A percentile compares a stretch with the other conserved stretches of the same genome.
These are phyloP conservation scores for Botrytis fabae DNA, from an alignment of 2,329 filamentous ascomycete species.

Conservation along the genomic window DNA sequence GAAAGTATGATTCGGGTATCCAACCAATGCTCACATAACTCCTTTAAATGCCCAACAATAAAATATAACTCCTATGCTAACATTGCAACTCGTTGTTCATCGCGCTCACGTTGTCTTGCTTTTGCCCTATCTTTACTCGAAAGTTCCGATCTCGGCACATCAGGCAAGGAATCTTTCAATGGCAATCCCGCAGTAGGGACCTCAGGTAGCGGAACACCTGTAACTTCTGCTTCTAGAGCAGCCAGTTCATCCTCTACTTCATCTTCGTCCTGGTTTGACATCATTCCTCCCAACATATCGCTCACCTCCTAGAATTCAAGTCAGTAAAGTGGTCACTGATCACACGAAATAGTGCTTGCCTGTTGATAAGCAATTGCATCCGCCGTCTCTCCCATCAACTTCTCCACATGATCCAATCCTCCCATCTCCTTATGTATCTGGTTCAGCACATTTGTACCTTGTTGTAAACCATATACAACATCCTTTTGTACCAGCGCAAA, in stretches of 20 bases:
- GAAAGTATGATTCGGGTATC: conserved; percentile 31
- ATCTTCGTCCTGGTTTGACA: conserved; percentile 94
- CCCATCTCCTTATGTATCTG: conserved; percentile 97
- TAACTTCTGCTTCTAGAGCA: conserved; percentile 68
- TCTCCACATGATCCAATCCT: conserved; percentile 89
- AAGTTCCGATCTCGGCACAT: conserved; percentile 36
- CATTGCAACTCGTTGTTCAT: conserved; percentile 37
- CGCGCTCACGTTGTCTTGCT: conserved; percentile 33
- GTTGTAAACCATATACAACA: conserved; percentile 86
- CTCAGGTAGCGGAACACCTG: conserved; percentile 40
- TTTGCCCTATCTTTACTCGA: conserved; percentile 34
- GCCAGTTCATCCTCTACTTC: conserved; percentile 96
- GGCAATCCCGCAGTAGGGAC: conserved; percentile 35
- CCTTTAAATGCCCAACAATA: conserved; percentile 34
- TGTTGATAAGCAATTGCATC: conserved; percentile 91
- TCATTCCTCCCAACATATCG: conserved; percentile 82
- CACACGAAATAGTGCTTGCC: conserved; percentile 50
- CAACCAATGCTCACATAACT: conserved; percentile 29
- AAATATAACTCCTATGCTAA: conserved; percentile 32
- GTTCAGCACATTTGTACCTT: conserved; percentile 84
- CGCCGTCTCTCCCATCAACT: conserved; percentile 87
- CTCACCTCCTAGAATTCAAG: conserved; percentile 70
- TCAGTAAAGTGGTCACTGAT: conserved; percentile 9
- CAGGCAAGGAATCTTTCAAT: conserved; percentile 32
- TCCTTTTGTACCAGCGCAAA: conserved; percentile 98